Evolutionary conservation across 257 asterid species (phyloP), one percentile per base, ranked within the genome.

Genomic region (Ajuga chamaepitys): DNA sequence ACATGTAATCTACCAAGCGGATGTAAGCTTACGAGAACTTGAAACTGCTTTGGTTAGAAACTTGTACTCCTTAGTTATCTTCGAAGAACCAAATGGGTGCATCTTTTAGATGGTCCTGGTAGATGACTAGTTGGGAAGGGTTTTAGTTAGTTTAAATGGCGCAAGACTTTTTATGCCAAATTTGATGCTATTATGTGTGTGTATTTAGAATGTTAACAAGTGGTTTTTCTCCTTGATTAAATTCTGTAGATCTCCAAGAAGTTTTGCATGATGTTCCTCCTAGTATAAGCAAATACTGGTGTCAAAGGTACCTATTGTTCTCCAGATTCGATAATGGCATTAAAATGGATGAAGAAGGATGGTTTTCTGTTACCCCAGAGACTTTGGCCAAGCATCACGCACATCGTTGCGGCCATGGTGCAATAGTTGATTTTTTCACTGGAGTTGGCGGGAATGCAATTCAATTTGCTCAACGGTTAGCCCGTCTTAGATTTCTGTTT

Each of bases 281-380:
- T 7, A 79, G 75, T 60, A 76, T 88, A 74, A 77, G 68, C 78
- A 94, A 94, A 81, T 94, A 94, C 76, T 89, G 99, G 99, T 68
- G 80, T 32, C 97, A 90, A 73, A 82, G 97, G 74, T 88, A 94
- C 75, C 28, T 54, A 2, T 60, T 94, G 58, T 94, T 94, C 82
- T 88, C 97, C 38, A 83, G 84, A 78, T 88, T 78, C 26, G 90
- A 90, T 64, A 32, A 70, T 11, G 99, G 99, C 6, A 83, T 94
- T 74, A 81, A 75, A 80, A 94, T 94, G 97, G 99, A 94, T 25
- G 85, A 77, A 79, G 99, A 94, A 82, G 99, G 99, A 68, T 94
- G 97, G 99, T 94, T 86, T 74, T 89, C 97, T 35, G 99, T 88
- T 28, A 94, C 99, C 1, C 97, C 99, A 0, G 99, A 94, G 78